These are phyloP conservation scores for Auricularia sp. DNA, from an alignment of 768 basidiomycete genomes.

Conservation along the genomic window DNA sequence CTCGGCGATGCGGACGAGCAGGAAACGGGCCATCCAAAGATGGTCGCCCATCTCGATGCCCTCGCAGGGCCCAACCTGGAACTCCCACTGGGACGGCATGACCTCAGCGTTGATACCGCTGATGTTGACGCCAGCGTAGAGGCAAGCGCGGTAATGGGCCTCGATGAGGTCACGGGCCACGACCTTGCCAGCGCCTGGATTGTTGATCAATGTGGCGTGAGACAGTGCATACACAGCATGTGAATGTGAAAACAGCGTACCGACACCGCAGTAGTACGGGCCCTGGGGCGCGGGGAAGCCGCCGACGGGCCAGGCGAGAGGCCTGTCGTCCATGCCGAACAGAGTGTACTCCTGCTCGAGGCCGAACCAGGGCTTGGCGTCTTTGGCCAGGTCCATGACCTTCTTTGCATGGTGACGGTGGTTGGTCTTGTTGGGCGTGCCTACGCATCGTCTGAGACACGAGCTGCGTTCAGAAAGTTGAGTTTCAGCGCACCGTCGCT, in stretches of 20 bases:
- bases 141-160: conserved; percentile 96
- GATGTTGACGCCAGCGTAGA: conserved; percentile 93
- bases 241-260: conserved; percentile 33
- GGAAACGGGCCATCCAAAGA: conserved; percentile 97
- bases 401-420: conserved; percentile 89
- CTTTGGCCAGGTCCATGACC: conserved; percentile 88
- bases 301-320: conserved; percentile 95
- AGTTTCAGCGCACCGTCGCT: conserved; percentile 48
- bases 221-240: not conserved
- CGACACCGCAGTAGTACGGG: conserved; percentile 99
- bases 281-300: conserved; percentile 99
- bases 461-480: not conserved
- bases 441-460: not conserved
- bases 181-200: conserved; percentile 84
- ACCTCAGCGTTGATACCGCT: conserved; percentile 99
- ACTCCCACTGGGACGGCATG: conserved; percentile 99
- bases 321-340: conserved; percentile 82
- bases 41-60: conserved; percentile 99
- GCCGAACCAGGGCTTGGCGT: conserved; percentile 85
- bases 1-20: conserved; percentile 90
- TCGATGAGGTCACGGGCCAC: conserved; percentile 98
- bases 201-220: conserved; percentile 8
- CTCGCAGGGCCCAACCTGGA: conserved; percentile 97
- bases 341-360: conserved; percentile 99
- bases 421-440: conserved; percentile 95